A percentile compares a stretch with the other conserved stretches of the same genome.
phyloP scores from a whole-genome alignment of 768 basidiomycete species.

The Myochromella boudieri region DNA sequence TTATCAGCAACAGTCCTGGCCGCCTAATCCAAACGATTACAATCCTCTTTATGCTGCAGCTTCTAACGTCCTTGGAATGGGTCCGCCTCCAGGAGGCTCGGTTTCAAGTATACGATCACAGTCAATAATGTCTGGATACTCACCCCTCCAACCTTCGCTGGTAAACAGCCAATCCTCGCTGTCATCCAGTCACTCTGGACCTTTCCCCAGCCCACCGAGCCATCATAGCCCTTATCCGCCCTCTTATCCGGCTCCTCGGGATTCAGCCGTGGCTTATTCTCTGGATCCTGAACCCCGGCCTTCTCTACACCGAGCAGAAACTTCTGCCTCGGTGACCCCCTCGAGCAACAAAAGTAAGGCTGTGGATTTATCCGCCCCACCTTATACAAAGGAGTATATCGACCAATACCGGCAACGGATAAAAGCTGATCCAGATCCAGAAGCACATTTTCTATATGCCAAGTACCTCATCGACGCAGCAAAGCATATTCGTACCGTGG shows the following conservation, averaged over 20 bases:
- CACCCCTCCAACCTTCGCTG: conserved; percentile 13
- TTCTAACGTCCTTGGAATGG: conserved; percentile 79
- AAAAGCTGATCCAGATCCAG: conserved; percentile 96
- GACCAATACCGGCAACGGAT: conserved; percentile 97
- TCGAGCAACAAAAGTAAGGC: conserved; percentile 76
- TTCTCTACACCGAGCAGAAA: conserved; percentile 55
- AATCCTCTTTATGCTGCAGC: conserved; percentile 72
- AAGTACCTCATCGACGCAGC: conserved; percentile 99
- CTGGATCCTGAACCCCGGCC: conserved; percentile 61
- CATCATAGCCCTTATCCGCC: conserved; percentile 15
- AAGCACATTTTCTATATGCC: conserved; percentile 96
- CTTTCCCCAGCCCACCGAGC: conserved; percentile 21
- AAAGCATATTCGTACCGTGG: conserved; percentile 76
- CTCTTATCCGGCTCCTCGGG: conserved; percentile 22
- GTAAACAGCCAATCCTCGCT: conserved; percentile 24
- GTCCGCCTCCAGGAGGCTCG: conserved; percentile 49
- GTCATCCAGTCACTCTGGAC: conserved; percentile 32
- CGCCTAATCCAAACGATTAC: conserved; percentile 40
- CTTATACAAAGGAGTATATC: conserved; percentile 94
- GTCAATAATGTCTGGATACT: conserved; percentile 23
- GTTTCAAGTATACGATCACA: conserved; percentile 21
- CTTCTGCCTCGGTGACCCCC: conserved; percentile 52
- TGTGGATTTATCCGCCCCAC: conserved; percentile 78
- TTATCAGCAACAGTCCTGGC: conserved; percentile 20
- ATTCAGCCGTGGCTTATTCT: conserved; percentile 23